These are phyloP conservation scores for Komagataella kurtzmanii DNA, from an alignment of 805 yeast species.

Conservation along the genomic window DNA sequence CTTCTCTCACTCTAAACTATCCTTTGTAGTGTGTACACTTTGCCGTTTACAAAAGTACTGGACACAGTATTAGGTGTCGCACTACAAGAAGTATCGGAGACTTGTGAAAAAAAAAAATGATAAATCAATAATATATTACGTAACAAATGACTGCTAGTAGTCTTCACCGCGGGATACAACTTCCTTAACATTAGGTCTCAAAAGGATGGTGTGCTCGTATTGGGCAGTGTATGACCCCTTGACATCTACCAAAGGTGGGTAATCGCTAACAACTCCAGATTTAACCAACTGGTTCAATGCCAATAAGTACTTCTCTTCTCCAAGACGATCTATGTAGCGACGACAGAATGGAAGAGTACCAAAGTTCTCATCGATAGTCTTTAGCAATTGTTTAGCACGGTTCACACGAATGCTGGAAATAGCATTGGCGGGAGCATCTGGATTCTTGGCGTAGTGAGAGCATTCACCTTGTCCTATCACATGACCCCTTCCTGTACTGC, in stretches of 20 bases:
- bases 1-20: not conserved
- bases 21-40: not conserved
- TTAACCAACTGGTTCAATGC: conserved; percentile 79
- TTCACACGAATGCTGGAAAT: conserved; percentile 41
- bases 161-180: conserved; percentile 94
- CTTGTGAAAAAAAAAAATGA: not conserved
- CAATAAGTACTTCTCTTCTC: conserved; percentile 81
- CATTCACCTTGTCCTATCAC: conserved; percentile 83
- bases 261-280: conserved; percentile 81
- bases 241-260: conserved; percentile 82
- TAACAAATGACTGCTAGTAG: conserved; percentile 28
- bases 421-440: conserved; percentile 25
- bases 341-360: conserved; percentile 97
- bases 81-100: not conserved
- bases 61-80: not conserved
- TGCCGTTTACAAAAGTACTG: not conserved
- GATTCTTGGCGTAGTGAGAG: conserved; percentile 75
- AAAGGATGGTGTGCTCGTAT: conserved; percentile 83
- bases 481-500: conserved; percentile 90
- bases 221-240: conserved; percentile 91
- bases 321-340: conserved; percentile 80
- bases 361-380: conserved; percentile 64
- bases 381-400: conserved; percentile 57
- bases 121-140: not conserved
- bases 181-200: conserved; percentile 88